Conservation (phyloP, 1,284 basidiomycete species). For the Malassezia psittaci region DNA sequence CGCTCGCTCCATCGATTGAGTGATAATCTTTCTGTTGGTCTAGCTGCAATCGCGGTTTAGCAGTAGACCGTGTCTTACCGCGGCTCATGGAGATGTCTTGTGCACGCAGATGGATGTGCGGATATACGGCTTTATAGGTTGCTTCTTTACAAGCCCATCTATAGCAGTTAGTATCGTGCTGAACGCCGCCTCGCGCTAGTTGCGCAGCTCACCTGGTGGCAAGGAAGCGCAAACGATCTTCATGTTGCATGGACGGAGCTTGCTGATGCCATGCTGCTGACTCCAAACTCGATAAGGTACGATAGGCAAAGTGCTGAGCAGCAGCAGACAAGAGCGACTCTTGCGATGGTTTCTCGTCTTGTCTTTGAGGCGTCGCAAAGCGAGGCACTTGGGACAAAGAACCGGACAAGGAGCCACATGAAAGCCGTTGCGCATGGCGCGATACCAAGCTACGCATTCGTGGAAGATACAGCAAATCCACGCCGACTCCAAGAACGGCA, state of each 20-base stretch:
- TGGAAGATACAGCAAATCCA: constrained; percentile 33
- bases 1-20: background rate
- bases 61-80: constrained; percentile 24
- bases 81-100: constrained; percentile 12
- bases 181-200: background rate
- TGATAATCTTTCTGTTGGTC: background rate
- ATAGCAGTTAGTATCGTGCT: constrained; percentile 13
- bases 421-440: constrained; percentile 14
- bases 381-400: background rate
- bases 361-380: background rate
- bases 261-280: background rate
- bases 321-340: constrained; percentile 1
- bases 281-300: constrained; percentile 18
- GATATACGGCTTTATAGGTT: constrained; percentile 74
- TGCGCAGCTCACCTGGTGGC: constrained; percentile 15
- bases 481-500: constrained; percentile 35
- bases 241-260: constrained; percentile 11
- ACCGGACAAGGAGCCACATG: background rate
- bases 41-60: constrained; percentile 23
- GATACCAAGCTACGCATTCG: constrained; percentile 22
- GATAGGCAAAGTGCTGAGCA: constrained; percentile 22
- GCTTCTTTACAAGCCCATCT: constrained; percentile 64
- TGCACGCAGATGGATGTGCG: constrained; percentile 43
- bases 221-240: background rate
- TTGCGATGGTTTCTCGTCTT: background rate